Base-by-base conservation (phyloP, 495 filamentous ascomycete genomes). In the Letharia columbiana region DNA sequence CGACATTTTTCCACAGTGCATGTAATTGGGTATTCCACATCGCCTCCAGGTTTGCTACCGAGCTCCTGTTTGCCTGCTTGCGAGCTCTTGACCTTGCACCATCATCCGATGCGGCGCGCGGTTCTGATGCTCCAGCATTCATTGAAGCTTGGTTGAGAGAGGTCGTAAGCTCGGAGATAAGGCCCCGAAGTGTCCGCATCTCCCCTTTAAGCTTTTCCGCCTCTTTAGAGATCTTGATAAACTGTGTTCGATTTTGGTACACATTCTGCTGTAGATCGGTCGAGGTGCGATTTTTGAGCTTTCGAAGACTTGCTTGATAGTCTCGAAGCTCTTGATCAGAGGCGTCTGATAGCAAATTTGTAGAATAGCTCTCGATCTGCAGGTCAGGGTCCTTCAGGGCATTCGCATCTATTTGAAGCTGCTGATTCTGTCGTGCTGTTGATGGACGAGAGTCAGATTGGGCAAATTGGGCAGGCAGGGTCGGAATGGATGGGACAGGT, bases 201-300 rank as follows among this genome's bases (percentile, higher is more conserved):
- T 99, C 94, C 57, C 87, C 84, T 73, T 96, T 98, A 62, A 99
- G 84, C 76, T 96, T 96, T 72, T 99, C 94, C 4, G 96, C 96
- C 76, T 99, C 95, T 77, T 96, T 94, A 75, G 91, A 96, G 76
- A 99, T 98, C 71, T 95, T 93, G 80, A 99, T 96, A 76, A 99
- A 99, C 71, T 98, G 93, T 0, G 92, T 96, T 57, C 94, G 87
- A 76, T 99, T 99, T 73, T 97, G 92, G 75, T 93, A 96, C 42
- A 99, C 91, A 79, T 91, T 99, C 71, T 95, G 89, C 72, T 98
- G 95, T 13, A 99, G 81, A 71, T 98, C 91, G 41, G 86, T 86
- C 4, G 92, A 91, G 2, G 91, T 92, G 45, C 90, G 84, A 68
- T 86, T 87, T 72, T 92, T 91, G 59, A 93, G 80, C 71, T 91